phyloP scores from a whole-genome alignment of 179 eudicot genomes.

The Heliamphora pulchella region DNA sequence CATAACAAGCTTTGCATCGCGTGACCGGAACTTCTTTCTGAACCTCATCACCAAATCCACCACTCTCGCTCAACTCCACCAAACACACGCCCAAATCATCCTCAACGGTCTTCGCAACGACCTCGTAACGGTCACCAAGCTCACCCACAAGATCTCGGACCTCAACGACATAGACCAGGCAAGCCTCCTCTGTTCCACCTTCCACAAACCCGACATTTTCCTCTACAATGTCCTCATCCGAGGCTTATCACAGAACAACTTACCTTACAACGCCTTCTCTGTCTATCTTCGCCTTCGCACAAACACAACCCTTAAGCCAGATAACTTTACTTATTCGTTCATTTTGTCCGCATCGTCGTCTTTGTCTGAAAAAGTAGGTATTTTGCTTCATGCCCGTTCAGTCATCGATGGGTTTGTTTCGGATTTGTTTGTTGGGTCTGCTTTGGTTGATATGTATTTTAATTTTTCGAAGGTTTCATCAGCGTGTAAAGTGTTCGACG shows the following conservation, averaged over 20 bases:
- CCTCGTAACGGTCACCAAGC: slow-evolving; percentile 49
- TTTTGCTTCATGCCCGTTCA: slow-evolving; percentile 54
- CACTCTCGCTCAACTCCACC: slow-evolving; percentile 38
- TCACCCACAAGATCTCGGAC: slow-evolving; percentile 56
- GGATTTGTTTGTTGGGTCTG: slow-evolving; percentile 74
- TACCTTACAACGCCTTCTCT: slow-evolving; percentile 30
- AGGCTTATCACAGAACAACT: slow-evolving; percentile 34
- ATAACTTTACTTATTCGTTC: slow-evolving; percentile 58
- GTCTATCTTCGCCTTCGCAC: slow-evolving; percentile 34
- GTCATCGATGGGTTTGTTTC: slow-evolving; percentile 52
- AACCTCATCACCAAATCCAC: slow-evolving; percentile 38
- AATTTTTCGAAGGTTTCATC: slow-evolving; percentile 26
- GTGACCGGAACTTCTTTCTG: slow-evolving; percentile 33
- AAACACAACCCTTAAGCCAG: slow-evolving; percentile 33
- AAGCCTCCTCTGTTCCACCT: slow-evolving; percentile 36
- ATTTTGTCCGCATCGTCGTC: slow-evolving; percentile 49
- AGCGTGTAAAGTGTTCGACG: slow-evolving; percentile 68
- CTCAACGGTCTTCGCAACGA: slow-evolving; percentile 36
- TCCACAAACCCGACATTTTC: slow-evolving; percentile 47
- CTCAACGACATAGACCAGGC: slow-evolving; percentile 45
- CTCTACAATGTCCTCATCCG: slow-evolving; percentile 56
- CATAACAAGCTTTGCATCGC: slow-evolving; percentile 16
- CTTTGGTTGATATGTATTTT: slow-evolving; percentile 52
- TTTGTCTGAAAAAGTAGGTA: slow-evolving; percentile 37
- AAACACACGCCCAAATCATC: slow-evolving; percentile 72